These are phyloP conservation scores for Gaertneriomyces semiglobifer DNA, from an alignment of 192 early-diverging fungal species.

Conservation along the genomic window DNA sequence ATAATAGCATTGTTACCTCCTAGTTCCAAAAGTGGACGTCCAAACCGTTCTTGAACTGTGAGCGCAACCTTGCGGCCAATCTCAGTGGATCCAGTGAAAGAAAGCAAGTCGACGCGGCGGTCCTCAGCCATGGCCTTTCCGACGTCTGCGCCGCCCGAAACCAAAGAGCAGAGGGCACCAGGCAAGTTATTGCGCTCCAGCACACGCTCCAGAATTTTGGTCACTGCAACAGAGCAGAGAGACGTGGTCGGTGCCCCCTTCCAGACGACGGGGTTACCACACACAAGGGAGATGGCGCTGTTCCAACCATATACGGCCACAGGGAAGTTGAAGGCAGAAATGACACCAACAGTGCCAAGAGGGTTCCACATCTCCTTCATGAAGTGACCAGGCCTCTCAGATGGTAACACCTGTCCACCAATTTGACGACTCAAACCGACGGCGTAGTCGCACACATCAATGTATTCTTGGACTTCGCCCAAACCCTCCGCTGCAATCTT, in stretches of 20 bases:
- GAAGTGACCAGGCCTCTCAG: conserved; percentile 84
- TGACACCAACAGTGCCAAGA: conserved; percentile 85
- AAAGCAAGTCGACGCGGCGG: conserved; percentile 71
- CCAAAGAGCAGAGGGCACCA: conserved; percentile 77
- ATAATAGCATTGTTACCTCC: conserved; percentile 97
- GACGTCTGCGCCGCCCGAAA: conserved; percentile 79
- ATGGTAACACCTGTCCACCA: conserved; percentile 79
- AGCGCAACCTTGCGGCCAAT: conserved; percentile 68
- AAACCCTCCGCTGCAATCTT: conserved; percentile 91
- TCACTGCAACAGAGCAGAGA: conserved; percentile 82
- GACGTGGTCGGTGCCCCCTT: conserved; percentile 60
- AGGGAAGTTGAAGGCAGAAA: conserved; percentile 95
- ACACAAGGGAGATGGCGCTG: conserved; percentile 79
- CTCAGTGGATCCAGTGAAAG: conserved; percentile 88
- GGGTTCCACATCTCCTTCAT: conserved; percentile 97
- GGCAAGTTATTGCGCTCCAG: conserved; percentile 77
- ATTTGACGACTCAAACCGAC: conserved; percentile 79
- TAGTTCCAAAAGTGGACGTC: conserved; percentile 81
- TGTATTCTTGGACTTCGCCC: conserved; percentile 94
- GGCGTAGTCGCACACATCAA: conserved; percentile 91
- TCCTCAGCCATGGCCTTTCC: conserved; percentile 72
- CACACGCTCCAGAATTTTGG: conserved; percentile 78
- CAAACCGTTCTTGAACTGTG: conserved; percentile 80
- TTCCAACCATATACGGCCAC: conserved; percentile 93
- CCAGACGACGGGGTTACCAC: conserved; percentile 91